Conservation (phyloP, 768 basidiomycete genomes). For the Phlebiopsis flavidoalba region DNA sequence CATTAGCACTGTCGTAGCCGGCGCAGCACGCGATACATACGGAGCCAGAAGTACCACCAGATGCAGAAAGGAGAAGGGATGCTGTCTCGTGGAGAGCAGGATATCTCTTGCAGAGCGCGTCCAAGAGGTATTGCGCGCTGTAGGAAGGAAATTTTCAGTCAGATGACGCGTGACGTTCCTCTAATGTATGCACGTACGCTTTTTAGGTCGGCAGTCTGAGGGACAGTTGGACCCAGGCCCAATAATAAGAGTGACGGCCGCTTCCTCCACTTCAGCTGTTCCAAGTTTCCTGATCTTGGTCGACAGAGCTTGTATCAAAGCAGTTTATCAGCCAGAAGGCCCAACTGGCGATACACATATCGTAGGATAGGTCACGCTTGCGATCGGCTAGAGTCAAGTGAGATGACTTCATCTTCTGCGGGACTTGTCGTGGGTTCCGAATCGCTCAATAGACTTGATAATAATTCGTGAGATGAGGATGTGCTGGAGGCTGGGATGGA, state of each 20-base stretch:
- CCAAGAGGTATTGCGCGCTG: conserved; percentile 33
- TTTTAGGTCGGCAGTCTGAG: conserved; percentile 16
- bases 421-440: not conserved
- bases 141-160: not conserved
- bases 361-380: conserved; percentile 39
- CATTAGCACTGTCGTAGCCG: not conserved
- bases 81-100: conserved; percentile 24
- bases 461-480: conserved; percentile 45
- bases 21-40: not conserved
- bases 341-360: conserved; percentile 66
- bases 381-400: conserved; percentile 14
- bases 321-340: conserved; percentile 51
- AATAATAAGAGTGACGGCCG: conserved; percentile 41
- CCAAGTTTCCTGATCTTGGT: conserved; percentile 24
- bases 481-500: conserved; percentile 52
- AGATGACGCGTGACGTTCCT: not conserved
- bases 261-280: conserved; percentile 37
- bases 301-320: conserved; percentile 21
- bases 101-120: conserved; percentile 34
- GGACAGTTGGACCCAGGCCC: conserved; percentile 37
- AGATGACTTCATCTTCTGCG: conserved; percentile 8
- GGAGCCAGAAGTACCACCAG: not conserved
- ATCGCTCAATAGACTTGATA: conserved; percentile 21
- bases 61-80: not conserved
- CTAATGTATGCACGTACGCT: conserved; percentile 31